A percentile compares a stretch with the other conserved stretches of the same genome.
These are phyloP conservation scores for Colletotrichum endophyticum DNA, from an alignment of 2,329 filamentous ascomycete species.

Conservation along the genomic window DNA sequence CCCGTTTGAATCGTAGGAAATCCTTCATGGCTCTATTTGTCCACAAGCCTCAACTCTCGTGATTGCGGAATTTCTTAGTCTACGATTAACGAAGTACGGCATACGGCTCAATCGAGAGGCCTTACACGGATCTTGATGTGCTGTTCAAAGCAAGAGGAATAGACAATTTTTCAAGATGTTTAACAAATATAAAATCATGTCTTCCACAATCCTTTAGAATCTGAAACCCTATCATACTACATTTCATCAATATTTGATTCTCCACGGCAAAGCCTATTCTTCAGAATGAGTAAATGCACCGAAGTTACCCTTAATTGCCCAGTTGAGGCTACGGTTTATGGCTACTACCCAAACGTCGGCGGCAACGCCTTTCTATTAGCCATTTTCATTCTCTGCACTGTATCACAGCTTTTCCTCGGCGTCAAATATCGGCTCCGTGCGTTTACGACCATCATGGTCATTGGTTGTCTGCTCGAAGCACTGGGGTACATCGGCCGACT, in stretches of 20 bases:
- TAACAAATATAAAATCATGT: neutral
- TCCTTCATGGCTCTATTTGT: neutral
- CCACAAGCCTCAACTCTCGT: neutral
- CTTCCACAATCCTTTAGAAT: neutral
- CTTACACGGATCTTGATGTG: neutral
- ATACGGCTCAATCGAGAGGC: neutral
- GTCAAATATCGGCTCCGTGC: neutral
- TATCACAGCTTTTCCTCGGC: neutral
- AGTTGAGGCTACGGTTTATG: neutral
- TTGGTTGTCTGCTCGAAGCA: constrained; percentile 17
- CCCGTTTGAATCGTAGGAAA: neutral
- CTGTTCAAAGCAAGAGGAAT: neutral
- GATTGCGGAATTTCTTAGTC: neutral
- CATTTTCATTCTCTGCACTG: neutral
- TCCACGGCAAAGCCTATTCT: neutral
- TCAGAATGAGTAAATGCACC: neutral
- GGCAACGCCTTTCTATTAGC: neutral
- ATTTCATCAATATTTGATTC: rapidly evolving
- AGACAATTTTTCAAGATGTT: neutral
- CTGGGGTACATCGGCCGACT: constrained; percentile 20
- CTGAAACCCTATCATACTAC: rapidly evolving
- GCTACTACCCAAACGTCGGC: neutral
- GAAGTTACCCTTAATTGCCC: neutral
- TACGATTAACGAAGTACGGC: neutral
- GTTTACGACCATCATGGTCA: constrained; percentile 4